Conservation (phyloP, 306 rosid genomes). For the Sicyos baderoa region DNA sequence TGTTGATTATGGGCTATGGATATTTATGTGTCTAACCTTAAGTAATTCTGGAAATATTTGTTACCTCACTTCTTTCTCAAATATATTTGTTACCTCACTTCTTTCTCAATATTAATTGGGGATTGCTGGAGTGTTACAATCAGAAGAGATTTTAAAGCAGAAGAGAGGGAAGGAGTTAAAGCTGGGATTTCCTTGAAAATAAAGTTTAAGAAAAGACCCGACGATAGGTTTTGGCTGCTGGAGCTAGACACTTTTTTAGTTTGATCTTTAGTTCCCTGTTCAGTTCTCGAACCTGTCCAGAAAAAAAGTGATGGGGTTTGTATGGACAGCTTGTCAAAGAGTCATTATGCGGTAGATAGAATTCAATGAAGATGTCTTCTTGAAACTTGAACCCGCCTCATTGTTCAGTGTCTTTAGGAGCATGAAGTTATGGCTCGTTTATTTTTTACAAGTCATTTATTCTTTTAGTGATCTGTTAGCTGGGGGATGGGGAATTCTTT, state of each 20-base stretch:
- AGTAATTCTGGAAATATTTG: background rate
- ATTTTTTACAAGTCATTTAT: too few relatives aligned
- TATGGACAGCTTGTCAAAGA: background rate
- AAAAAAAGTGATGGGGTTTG: background rate
- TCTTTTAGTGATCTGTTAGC: too few relatives aligned
- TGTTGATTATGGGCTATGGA: conserved; percentile 3
- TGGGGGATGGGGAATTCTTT: background rate
- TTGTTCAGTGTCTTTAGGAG: background rate
- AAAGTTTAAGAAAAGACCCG: background rate
- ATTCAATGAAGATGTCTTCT: background rate
- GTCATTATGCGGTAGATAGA: background rate
- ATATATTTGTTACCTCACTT: background rate
- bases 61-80: conserved; percentile 6
- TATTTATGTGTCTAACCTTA: background rate
- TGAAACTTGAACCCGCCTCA: background rate
- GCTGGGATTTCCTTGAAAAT: background rate
- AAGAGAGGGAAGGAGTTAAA: background rate
- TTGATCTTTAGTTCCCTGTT: background rate
- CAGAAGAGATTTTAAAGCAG: background rate
- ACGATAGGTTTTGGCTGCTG: background rate
- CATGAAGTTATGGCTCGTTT: background rate
- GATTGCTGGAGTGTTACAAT: conserved; percentile 1
- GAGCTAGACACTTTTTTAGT: background rate
- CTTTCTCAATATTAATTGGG: background rate
- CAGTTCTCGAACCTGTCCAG: background rate